Percentiles rank a stretch among this genome's conserved stretches.
Conservation (phyloP, 495 filamentous ascomycete genomes). For the Aspergillus diversus region DNA sequence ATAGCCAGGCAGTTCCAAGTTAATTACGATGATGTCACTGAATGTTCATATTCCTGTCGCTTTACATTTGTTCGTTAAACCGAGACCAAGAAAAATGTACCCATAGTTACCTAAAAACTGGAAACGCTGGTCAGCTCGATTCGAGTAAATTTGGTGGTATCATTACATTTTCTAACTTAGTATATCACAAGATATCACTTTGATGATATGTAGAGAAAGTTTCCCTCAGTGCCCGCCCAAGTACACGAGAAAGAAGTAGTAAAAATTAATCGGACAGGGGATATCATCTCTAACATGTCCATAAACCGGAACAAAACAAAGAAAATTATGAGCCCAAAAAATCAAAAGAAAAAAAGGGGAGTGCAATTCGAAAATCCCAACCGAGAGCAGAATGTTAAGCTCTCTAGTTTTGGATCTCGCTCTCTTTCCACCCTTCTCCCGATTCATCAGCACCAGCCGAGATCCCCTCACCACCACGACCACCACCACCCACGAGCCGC, state of each 20-base stretch:
- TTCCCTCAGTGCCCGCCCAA: constrained; percentile 5
- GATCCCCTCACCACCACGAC: constrained; percentile 51
- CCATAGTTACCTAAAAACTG: neutral
- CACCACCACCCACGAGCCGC: constrained; percentile 62
- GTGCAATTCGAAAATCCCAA: too few species aligned
- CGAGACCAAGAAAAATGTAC: neutral
- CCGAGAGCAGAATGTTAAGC: constrained; percentile 8
- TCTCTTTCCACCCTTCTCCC: constrained; percentile 54
- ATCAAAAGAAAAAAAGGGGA: neutral
- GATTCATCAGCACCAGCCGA: constrained; percentile 45
- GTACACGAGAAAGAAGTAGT: neutral
- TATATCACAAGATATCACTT: constrained; percentile 3
- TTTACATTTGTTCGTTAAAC: neutral
- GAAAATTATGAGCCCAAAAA: neutral
- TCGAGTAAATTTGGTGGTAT: neutral
- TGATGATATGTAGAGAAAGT: neutral
- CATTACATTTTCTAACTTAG: neutral
- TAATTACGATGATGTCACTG: constrained; percentile 22
- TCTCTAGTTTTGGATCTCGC: constrained; percentile 52
- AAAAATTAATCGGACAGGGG: constrained; percentile 4
- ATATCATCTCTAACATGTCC: constrained; percentile 18
- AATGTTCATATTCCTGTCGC: constrained; percentile 11
- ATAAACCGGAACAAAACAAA: constrained; percentile 4
- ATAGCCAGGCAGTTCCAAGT: constrained; percentile 24
- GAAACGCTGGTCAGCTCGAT: neutral